Percentiles rank a stretch among this genome's conserved stretches.
These are phyloP conservation scores for Sedum album DNA, from an alignment of 164 flowering plant species.

Conservation along the genomic window DNA sequence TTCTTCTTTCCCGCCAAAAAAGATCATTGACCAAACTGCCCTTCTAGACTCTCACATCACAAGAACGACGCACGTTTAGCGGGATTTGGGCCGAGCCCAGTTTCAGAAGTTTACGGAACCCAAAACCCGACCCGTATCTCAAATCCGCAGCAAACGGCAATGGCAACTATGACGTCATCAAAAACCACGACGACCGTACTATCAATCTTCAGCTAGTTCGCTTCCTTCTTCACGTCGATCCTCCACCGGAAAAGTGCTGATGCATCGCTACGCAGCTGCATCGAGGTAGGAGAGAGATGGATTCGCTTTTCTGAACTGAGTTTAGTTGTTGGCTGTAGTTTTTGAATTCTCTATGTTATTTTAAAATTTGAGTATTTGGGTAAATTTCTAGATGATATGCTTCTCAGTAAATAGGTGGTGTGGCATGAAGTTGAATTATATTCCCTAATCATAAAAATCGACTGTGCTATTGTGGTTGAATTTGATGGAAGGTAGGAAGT, in stretches of 20 bases:
- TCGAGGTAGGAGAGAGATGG: constrained; percentile 9
- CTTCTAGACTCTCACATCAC: too few relatives aligned
- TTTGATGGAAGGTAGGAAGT: neutral
- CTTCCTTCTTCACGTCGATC: constrained; percentile 29
- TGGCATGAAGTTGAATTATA: neutral
- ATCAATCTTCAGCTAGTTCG: constrained; percentile 27
- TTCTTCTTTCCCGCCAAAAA: constrained; percentile 25
- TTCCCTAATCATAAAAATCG: neutral
- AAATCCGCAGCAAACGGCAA: neutral
- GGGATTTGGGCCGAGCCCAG: neutral
- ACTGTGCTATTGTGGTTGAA: neutral
- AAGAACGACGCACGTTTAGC: too few relatives aligned
- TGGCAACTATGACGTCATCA: constrained; percentile 10
- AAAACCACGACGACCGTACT: constrained; percentile 20
- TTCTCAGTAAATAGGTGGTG: neutral
- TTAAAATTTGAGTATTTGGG: too few relatives aligned
- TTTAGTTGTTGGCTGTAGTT: neutral
- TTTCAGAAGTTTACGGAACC: too few relatives aligned
- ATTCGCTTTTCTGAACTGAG: neutral
- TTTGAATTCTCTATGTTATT: neutral
- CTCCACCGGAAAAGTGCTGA: constrained; percentile 9
- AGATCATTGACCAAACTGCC: too few relatives aligned
- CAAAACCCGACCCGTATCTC: neutral
- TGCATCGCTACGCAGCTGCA: neutral
- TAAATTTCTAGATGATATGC: neutral